A percentile compares a stretch with the other conserved stretches of the same genome.
phyloP scores from a whole-genome alignment of 164 flowering plant genomes.

The Dillenia turbinata region DNA sequence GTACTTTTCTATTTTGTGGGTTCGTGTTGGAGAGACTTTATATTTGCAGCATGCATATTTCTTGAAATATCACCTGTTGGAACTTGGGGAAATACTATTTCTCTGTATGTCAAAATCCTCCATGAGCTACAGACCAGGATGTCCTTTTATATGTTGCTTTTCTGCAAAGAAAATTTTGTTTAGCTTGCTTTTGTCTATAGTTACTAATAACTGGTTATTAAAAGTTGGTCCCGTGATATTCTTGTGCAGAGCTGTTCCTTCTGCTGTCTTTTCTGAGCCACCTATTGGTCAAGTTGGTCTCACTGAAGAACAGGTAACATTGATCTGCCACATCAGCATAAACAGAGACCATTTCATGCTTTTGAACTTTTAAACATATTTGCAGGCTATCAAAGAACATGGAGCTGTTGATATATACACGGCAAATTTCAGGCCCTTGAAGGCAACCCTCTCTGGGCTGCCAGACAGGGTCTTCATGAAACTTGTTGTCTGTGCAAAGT shows the following conservation, averaged over 20 bases:
- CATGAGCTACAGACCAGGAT: too few species aligned
- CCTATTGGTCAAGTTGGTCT: constrained; percentile 96
- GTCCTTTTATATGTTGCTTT: too few species aligned
- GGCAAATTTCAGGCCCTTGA: constrained; percentile 83
- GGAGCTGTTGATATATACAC: constrained; percentile 89
- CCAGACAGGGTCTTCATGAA: constrained; percentile 93
- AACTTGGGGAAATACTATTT: too few species aligned
- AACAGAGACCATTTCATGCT: not conserved
- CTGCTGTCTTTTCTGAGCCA: constrained; percentile 97
- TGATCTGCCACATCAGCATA: constrained; percentile 2
- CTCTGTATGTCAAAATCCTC: too few species aligned
- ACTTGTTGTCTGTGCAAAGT: constrained; percentile 84
- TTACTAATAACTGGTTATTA: too few species aligned
- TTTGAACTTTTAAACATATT: constrained; percentile 8
- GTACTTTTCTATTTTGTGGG: constrained; percentile 19
- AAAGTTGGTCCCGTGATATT: not conserved
- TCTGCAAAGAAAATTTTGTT: too few species aligned
- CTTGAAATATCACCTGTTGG: too few species aligned
- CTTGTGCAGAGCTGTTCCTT: constrained; percentile 66
- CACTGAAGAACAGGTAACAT: constrained; percentile 82
- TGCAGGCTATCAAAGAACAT: constrained; percentile 71
- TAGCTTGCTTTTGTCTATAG: too few species aligned
- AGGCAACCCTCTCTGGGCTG: constrained; percentile 93
- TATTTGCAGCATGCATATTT: not conserved
- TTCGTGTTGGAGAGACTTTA: not conserved